phyloP scores from a whole-genome alignment of 1,139 yeast genomes.

The Candida sanyaensis region DNA sequence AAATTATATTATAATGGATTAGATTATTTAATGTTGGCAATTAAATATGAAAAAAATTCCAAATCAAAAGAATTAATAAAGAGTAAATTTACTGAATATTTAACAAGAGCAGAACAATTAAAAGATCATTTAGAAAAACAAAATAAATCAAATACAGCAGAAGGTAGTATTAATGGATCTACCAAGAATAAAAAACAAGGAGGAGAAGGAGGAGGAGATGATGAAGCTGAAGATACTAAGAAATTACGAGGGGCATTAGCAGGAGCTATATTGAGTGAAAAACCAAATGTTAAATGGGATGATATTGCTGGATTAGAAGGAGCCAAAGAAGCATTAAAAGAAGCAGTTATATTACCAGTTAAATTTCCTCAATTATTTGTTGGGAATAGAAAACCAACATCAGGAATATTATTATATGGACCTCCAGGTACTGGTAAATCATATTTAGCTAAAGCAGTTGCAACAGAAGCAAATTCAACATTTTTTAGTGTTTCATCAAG shows the following conservation, averaged over 20 bases:
- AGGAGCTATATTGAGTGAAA: constrained; percentile 89
- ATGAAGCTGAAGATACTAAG: constrained; percentile 82
- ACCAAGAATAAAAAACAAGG: constrained; percentile 60
- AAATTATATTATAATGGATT: constrained; percentile 89
- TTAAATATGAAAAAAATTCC: constrained; percentile 92
- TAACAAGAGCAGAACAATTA: constrained; percentile 91
- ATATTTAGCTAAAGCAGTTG: constrained; percentile 94
- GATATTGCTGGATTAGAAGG: constrained; percentile 95
- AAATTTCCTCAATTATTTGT: constrained; percentile 92
- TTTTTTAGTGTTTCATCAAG: constrained; percentile 94
- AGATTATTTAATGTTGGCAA: constrained; percentile 92
- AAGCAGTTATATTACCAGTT: constrained; percentile 73
- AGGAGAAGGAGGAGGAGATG: constrained; percentile 56
- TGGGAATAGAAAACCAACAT: constrained; percentile 91
- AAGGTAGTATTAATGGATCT: constrained; percentile 52
- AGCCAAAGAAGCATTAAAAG: constrained; percentile 96
- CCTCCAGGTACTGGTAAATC: constrained; percentile 99
- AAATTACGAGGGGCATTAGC: constrained; percentile 89
- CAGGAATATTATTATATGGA: constrained; percentile 90
- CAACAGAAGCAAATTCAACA: constrained; percentile 96
- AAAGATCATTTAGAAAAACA: constrained; percentile 84
- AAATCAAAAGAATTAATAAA: constrained; percentile 87
- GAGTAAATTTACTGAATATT: constrained; percentile 86
- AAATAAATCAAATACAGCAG: constrained; percentile 41
- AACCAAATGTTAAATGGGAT: constrained; percentile 91